Evolutionary conservation across 768 basidiomycete genomes (phyloP).

Genomic region (Kwoniella shandongensis): DNA sequence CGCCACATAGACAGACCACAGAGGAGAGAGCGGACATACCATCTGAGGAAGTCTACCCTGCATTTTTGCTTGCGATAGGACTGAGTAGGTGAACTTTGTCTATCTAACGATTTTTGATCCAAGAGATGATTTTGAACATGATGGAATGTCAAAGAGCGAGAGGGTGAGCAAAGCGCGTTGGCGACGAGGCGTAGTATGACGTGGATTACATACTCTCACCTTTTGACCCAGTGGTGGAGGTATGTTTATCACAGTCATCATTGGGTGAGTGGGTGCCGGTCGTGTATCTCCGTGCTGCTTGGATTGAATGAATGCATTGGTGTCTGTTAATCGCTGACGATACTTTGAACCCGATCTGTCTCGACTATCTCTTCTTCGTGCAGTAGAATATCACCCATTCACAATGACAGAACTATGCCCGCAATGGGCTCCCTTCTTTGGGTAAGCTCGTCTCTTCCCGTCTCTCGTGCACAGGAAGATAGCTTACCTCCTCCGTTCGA

Average conservation of each 20-base stretch:
- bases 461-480: too few relatives aligned
- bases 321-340: too few relatives aligned
- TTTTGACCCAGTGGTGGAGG: too few relatives aligned
- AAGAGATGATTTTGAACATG: slow-evolving; percentile 11
- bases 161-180: slow-evolving; percentile 7
- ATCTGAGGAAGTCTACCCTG: slow-evolving; percentile 49
- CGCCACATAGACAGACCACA: background rate
- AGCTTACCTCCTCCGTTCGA: too few relatives aligned
- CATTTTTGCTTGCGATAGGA: slow-evolving; percentile 37
- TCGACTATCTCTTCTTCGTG: background rate
- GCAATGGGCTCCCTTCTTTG: slow-evolving; percentile 96
- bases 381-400: background rate
- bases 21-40: slow-evolving; percentile 27
- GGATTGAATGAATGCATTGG: too few relatives aligned
- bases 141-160: slow-evolving; percentile 16
- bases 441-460: slow-evolving; percentile 51
- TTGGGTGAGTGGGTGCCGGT: background rate
- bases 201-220: too few relatives aligned
- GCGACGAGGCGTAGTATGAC: slow-evolving; percentile 11
- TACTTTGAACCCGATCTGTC: too few relatives aligned
- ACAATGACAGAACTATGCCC: slow-evolving; percentile 64
- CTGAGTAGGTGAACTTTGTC: too few relatives aligned
- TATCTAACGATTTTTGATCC: too few relatives aligned
- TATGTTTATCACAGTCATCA: background rate
- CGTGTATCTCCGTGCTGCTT: background rate